Evolutionary conservation across 2,329 filamentous ascomycete genomes (phyloP), one percentile per base, ranked within the genome.

Genomic region (Ceratocystis papillata): DNA sequence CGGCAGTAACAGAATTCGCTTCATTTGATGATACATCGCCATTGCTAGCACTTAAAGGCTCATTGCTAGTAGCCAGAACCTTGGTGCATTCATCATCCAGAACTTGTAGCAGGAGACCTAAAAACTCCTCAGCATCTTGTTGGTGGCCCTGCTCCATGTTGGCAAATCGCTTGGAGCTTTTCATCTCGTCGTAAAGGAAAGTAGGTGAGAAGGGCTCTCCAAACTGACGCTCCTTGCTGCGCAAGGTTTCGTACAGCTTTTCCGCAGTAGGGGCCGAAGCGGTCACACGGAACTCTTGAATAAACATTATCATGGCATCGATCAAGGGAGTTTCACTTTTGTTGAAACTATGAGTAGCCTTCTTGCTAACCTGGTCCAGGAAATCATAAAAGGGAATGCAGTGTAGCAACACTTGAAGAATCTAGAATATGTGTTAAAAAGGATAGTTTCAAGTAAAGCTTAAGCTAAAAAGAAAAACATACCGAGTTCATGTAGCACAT

Each of bases 401-500:
- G 74, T 92, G 97, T 70, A 96, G 83, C 72, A 99, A 83, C 73
- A 95, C 89, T 87, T 99, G 94, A 70, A 99, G 82, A 75, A 97
- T 87, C 91, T 96, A 70, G 6, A 53, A 20, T 4, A 6, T 6
- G 46, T 37, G 70, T 82, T 72, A 81, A 76, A 67, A 70, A 65
- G 10, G 44, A 33, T 20, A 15, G 22, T 25, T 53, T 12, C 12
- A 25, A 25, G 20, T 20, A 22, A 8, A 25, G 2, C 48, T 28
- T 6, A 5, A 12, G 20, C 12, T 30, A n/a, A 55, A 12, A 20
- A 3, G 10, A 17, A n/a, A 55, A 15, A 78, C 89, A 78, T 81
- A 96, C 93, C 69, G 94, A 96, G 79, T 97, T 99, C 94, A 99
- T 97, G 77, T 99, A 99, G 77, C 94, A 99, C 89, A 97, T 95